phyloP scores from a whole-genome alignment of 1,284 basidiomycete genomes.

The Ustilago vetiveriae region DNA sequence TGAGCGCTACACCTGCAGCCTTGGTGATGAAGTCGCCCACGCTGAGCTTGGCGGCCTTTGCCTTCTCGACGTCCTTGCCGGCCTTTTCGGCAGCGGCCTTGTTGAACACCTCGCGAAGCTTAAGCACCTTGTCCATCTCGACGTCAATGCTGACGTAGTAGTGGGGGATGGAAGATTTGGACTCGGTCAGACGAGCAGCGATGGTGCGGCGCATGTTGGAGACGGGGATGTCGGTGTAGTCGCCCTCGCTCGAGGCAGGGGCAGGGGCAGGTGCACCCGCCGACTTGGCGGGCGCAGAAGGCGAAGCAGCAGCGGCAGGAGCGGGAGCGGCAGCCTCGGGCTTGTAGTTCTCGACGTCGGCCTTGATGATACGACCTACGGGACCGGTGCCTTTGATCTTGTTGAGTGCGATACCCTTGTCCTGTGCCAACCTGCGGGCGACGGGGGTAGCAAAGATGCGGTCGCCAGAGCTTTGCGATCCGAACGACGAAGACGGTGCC shows the following conservation, averaged over 20 bases:
- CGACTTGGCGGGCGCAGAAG: conserved; percentile 32
- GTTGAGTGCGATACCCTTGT: conserved; percentile 88
- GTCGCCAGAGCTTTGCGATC: conserved; percentile 39
- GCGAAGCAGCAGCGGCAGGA: conserved; percentile 14
- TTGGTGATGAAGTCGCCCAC: conserved; percentile 99
- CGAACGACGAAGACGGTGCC: too few species aligned
- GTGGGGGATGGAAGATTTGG: conserved; percentile 93
- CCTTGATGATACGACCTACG: conserved; percentile 89
- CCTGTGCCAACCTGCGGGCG: conserved; percentile 95
- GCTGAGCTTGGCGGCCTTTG: conserved; percentile 86
- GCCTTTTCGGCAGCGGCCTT: conserved; percentile 68
- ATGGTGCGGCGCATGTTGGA: conserved; percentile 95
- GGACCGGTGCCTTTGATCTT: conserved; percentile 95
- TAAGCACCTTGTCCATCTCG: conserved; percentile 95
- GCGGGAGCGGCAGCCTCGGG: conserved; percentile 49
- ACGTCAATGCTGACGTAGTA: conserved; percentile 96
- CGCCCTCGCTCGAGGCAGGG: conserved; percentile 69
- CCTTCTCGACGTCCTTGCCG: conserved; percentile 71
- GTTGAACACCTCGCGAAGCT: conserved; percentile 96
- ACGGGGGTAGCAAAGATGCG: conserved; percentile 90
- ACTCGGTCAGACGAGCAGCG: conserved; percentile 87
- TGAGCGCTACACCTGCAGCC: conserved; percentile 86
- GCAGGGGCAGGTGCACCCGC: conserved; percentile 29
- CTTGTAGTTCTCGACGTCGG: conserved; percentile 88
- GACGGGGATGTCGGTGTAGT: conserved; percentile 90